Conservation (phyloP, 371 early-diverging fungal genomes). For the Quaeritorhiza haematococci region DNA sequence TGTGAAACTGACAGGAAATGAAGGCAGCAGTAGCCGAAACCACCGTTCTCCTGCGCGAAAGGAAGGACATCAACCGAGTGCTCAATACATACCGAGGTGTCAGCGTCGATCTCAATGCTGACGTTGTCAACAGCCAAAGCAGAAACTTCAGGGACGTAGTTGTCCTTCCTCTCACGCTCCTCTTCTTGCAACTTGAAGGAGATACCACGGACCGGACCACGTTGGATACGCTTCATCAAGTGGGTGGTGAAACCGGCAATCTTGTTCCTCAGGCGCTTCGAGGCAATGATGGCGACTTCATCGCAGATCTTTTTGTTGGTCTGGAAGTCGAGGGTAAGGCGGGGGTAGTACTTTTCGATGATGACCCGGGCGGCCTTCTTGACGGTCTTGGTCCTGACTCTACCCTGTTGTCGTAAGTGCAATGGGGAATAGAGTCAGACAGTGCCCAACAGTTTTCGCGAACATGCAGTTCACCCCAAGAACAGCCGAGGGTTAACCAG, state of each 20-base stretch:
- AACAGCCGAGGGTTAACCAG: no score
- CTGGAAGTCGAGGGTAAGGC: slow-evolving; percentile 99
- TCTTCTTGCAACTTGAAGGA: slow-evolving; percentile 95
- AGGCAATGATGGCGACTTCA: slow-evolving; percentile 97
- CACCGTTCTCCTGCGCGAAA: not conserved
- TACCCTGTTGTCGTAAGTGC: slow-evolving; percentile 45
- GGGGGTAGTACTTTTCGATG: slow-evolving; percentile 99
- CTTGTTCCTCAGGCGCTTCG: slow-evolving; percentile 99
- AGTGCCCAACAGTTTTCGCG: no score
- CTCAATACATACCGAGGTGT: slow-evolving; percentile 19
- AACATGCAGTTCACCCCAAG: no score
- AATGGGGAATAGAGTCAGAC: not conserved
- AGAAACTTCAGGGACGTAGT: slow-evolving; percentile 99
- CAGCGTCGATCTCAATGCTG: slow-evolving; percentile 94
- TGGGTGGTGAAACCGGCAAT: slow-evolving; percentile 99
- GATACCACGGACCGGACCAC: slow-evolving; percentile 99
- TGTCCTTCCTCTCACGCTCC: slow-evolving; percentile 99
- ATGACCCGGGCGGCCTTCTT: slow-evolving; percentile 99
- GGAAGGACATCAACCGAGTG: no score
- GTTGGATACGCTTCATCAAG: slow-evolving; percentile 99
- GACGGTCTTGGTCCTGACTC: slow-evolving; percentile 96
- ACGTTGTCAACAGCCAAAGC: slow-evolving; percentile 92
- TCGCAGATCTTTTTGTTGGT: slow-evolving; percentile 99
- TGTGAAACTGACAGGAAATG: not conserved
- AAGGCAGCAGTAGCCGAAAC: not conserved